These are phyloP conservation scores for Colletotrichum kahawae DNA, from an alignment of 2,329 filamentous ascomycete species.

Conservation along the genomic window DNA sequence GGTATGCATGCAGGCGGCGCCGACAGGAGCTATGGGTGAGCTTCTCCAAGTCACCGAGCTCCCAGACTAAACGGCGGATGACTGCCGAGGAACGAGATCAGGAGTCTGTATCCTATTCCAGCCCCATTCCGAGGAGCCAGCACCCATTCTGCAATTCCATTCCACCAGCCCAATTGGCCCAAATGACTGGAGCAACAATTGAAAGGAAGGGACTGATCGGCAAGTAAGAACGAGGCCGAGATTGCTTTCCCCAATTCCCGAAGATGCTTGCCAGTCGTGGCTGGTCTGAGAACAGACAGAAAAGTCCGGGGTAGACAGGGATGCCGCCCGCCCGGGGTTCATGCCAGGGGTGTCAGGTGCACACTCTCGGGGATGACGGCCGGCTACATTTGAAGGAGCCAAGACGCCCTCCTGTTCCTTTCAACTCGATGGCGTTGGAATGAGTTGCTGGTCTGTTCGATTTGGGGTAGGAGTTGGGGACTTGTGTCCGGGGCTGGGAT, in stretches of 20 bases:
- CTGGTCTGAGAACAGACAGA: conserved; percentile 14
- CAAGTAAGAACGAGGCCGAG: neutral
- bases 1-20: conserved; percentile 8
- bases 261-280: conserved; percentile 16
- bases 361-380: neutral
- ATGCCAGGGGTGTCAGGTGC: conserved; percentile 22
- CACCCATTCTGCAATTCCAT: neutral
- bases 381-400: neutral
- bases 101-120: neutral
- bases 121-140: neutral
- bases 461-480: conserved; percentile 17
- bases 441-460: neutral
- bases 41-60: neutral
- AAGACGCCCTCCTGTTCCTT: neutral
- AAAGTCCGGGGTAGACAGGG: conserved; percentile 24
- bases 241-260: conserved; percentile 17
- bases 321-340: neutral
- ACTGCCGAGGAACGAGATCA: neutral
- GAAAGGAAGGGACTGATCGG: neutral
- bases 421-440: neutral
- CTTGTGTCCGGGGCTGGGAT: neutral
- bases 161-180: neutral
- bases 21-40: neutral
- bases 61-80: neutral
- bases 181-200: neutral